Conservation (phyloP, 148 eudicot genomes). For the Fagopyrum tataricum region DNA sequence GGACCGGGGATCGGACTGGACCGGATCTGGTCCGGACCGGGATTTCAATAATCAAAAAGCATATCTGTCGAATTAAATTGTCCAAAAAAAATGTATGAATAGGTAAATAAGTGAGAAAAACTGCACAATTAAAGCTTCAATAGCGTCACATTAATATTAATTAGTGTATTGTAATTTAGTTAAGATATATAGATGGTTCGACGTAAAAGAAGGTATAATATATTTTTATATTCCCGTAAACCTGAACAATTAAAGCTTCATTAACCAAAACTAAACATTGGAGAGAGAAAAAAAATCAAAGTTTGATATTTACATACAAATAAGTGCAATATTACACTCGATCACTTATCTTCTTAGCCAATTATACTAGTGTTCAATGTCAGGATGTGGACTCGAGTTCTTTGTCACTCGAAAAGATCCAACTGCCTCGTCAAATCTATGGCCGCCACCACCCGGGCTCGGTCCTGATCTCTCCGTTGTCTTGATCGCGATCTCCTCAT, state of each 20-base stretch:
- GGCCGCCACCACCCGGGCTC: constrained; percentile 7
- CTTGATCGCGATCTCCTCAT: neutral
- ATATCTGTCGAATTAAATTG: no score
- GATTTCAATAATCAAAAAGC: no score
- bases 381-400: neutral
- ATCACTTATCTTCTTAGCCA: neutral
- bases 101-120: no score
- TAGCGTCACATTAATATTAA: no score
- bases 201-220: no score
- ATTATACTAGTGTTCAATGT: neutral
- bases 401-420: neutral
- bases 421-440: neutral
- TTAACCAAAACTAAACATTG: neutral
- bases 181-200: no score
- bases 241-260: neutral
- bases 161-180: no score
- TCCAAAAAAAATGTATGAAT: no score
- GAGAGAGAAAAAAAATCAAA: neutral
- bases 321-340: neutral
- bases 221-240: no score
- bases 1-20: no score
- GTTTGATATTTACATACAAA: neutral
- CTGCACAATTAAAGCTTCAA: no score
- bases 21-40: no score
- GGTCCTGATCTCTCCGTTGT: constrained; percentile 9